Conservation (phyloP, 2,329 filamentous ascomycete genomes). For the Mariannaea sp. region DNA sequence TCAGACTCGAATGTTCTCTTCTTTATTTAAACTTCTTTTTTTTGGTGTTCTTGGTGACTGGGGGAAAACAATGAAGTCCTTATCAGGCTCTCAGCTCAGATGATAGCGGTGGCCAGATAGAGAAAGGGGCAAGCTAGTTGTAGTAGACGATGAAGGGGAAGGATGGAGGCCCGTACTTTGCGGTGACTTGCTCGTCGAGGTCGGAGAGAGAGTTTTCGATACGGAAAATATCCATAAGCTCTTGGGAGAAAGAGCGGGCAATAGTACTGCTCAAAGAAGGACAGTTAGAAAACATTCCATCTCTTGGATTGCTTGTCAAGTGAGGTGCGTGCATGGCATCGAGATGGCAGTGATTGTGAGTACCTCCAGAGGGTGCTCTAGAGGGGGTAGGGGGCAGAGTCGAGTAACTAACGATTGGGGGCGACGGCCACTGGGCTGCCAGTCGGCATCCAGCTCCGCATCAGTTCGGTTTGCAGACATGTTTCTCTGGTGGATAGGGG, state of each 20-base stretch:
- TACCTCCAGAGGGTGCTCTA: constrained; percentile 36
- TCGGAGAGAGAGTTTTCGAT: constrained; percentile 78
- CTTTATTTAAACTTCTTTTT: too few species aligned
- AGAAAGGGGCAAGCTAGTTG: constrained; percentile 1
- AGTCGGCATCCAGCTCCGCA: constrained; percentile 74
- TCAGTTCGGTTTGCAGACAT: constrained; percentile 54
- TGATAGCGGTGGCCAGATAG: not conserved
- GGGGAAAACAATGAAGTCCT: too few species aligned
- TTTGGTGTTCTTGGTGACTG: too few species aligned
- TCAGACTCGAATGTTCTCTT: too few species aligned
- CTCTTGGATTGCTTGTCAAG: not conserved
- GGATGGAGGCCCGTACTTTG: constrained; percentile 67
- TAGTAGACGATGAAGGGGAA: constrained; percentile 8
- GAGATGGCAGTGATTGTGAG: constrained; percentile 9
- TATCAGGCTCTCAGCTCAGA: not conserved
- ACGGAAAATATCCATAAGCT: constrained; percentile 87
- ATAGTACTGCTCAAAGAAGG: constrained; percentile 65
- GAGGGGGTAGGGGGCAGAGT: constrained; percentile 59
- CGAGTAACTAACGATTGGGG: constrained; percentile 80
- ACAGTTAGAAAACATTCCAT: too few species aligned
- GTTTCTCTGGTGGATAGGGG: not conserved
- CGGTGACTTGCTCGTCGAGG: constrained; percentile 74
- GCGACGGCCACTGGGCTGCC: constrained; percentile 77
- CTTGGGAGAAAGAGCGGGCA: constrained; percentile 83
- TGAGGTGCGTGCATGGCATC: constrained; percentile 8